These are phyloP conservation scores for Cryptococcus sp. DNA, from an alignment of 1,284 basidiomycete genomes.

Conservation along the genomic window DNA sequence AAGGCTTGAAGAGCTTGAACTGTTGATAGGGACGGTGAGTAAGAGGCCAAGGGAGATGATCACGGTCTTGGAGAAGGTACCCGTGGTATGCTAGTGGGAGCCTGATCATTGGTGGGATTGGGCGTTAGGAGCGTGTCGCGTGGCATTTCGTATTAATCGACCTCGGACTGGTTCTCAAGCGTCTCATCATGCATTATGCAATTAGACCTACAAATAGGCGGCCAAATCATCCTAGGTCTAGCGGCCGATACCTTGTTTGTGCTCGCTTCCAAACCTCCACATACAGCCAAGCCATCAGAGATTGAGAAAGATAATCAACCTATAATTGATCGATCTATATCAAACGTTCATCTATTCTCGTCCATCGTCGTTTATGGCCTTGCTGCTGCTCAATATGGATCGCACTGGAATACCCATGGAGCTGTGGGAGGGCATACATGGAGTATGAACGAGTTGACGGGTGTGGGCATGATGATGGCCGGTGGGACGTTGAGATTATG, in stretches of 20 bases:
- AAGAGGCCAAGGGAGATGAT: too few relatives aligned
- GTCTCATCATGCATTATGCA: too few relatives aligned
- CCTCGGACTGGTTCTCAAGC: too few relatives aligned
- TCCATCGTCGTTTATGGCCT: neutral
- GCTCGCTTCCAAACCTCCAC: neutral
- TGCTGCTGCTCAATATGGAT: neutral
- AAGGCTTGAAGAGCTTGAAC: too few relatives aligned
- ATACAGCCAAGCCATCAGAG: neutral
- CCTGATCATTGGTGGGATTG: too few relatives aligned
- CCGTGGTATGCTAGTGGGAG: too few relatives aligned
- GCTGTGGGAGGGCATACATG: neutral
- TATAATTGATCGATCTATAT: neutral
- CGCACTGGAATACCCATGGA: neutral
- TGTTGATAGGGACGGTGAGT: too few relatives aligned
- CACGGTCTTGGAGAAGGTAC: too few relatives aligned
- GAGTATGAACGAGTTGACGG: neutral
- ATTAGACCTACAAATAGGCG: too few relatives aligned
- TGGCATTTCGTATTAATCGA: too few relatives aligned
- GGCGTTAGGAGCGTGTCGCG: too few relatives aligned
- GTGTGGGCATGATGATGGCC: neutral
- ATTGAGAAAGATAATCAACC: neutral
- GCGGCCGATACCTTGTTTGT: neutral
- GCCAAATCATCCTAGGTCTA: neutral
- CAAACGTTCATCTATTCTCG: neutral
- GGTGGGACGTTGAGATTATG: neutral